These are phyloP conservation scores for Ceratobasidium sp. DNA, from an alignment of 1,284 basidiomycete genomes.

Conservation along the genomic window DNA sequence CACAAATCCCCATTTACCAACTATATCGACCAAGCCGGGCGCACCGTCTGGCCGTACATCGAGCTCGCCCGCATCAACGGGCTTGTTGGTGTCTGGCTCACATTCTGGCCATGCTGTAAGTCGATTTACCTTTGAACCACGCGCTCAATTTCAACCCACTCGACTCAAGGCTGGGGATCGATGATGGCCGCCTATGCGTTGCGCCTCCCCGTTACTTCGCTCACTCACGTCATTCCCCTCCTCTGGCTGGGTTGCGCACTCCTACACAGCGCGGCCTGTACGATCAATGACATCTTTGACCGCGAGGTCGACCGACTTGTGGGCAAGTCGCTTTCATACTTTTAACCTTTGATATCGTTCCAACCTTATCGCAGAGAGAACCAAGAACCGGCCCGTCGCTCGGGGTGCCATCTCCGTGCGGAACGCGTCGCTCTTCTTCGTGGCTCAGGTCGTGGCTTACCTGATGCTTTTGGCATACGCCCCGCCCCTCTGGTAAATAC, in stretches of 20 bases:
- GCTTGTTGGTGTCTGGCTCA: constrained; percentile 45
- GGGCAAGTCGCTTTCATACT: background rate
- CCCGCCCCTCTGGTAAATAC: constrained; percentile 56
- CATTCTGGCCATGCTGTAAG: constrained; percentile 45
- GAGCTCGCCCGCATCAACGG: constrained; percentile 46
- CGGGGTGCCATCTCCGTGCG: constrained; percentile 58
- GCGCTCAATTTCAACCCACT: background rate
- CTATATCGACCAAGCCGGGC: background rate
- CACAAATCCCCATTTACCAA: background rate
- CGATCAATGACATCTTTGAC: constrained; percentile 47
- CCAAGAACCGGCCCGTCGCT: constrained; percentile 63
- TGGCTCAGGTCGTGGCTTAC: constrained; percentile 57
- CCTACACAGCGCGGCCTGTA: constrained; percentile 46
- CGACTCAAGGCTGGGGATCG: constrained; percentile 34
- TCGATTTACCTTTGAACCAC: background rate
- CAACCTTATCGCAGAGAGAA: constrained; percentile 57
- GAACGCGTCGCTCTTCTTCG: constrained; percentile 59
- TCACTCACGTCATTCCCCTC: constrained; percentile 27
- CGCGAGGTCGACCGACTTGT: constrained; percentile 24
- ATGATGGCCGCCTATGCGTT: constrained; percentile 42
- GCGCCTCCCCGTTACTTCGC: constrained; percentile 24
- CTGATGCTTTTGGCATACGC: constrained; percentile 58
- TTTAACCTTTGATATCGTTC: background rate
- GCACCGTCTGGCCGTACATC: constrained; percentile 41
- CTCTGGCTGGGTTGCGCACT: constrained; percentile 42